Base-by-base conservation (phyloP, 2,329 filamentous ascomycete genomes). In the Fusarium sp. region DNA sequence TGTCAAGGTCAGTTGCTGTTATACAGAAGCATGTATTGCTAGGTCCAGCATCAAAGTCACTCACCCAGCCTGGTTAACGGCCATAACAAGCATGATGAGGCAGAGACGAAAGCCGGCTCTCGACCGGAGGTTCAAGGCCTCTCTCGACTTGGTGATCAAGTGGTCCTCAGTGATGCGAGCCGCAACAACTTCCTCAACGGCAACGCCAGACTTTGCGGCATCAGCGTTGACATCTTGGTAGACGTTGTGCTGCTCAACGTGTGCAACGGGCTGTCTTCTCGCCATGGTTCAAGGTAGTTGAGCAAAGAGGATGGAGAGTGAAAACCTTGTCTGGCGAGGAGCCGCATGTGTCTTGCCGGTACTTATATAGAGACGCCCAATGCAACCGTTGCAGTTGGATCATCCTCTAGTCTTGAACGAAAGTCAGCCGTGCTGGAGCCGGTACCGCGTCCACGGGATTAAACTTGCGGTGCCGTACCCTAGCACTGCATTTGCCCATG, bases 91-190 rank as follows among this genome's bases (percentile, higher is more conserved):
- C 70, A 77, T 74, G 13, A 76, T 63, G 16, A 75, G 59, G 8
- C 59, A 64, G 6, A 77, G 74, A 27, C 75, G 75, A 6, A 75
- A 58, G 11, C 75, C 75, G 2, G 75, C 69, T 29, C 27, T 59
- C 8, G 75, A 77, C n/a, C 66, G 66, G 4, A 77, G 63, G 3
- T 50, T 68, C 2, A 77, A 38, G 14, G 75, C 73, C 47, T 69
- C 60, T 8, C 47, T 29, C 0, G 75, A 77, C 22, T 77, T 74
- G 11, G 63, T 66, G 31, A 77, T n/a, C 11, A 77, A 45, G 38
- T 77, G 70, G 4, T 77, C 74, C 1, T 77, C 74, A 5, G 73
- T 70, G 31, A 77, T 74, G 20, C 75, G 64, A 2, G 70, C 66
- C n/a, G 73, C 68, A 27, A 77, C 73, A 8, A 77, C 68, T 10